Evolutionary conservation across 306 rosid genomes (phyloP).

Genomic region (Aeschynomene evenia): DNA sequence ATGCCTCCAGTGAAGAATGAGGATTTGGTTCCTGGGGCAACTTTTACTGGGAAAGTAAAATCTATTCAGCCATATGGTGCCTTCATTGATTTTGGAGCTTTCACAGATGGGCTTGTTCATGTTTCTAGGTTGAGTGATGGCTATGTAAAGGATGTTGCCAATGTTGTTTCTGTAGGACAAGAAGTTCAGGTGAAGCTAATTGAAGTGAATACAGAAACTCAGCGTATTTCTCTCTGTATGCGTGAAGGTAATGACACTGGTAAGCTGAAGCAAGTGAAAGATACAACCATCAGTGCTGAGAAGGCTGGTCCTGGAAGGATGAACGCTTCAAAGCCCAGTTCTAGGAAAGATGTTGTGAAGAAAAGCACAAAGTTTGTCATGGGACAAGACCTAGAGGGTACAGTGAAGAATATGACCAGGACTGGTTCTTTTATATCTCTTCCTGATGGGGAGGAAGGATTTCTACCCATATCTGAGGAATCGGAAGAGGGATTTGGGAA

Average conservation of each 20-base stretch:
- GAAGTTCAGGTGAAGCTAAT: slow-evolving; percentile 86
- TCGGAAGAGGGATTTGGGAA: slow-evolving; percentile 65
- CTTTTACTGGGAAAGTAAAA: slow-evolving; percentile 85
- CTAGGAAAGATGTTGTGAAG: slow-evolving; percentile 49
- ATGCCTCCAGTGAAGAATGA: slow-evolving; percentile 82
- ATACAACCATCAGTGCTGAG: slow-evolving; percentile 44
- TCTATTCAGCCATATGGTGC: slow-evolving; percentile 96
- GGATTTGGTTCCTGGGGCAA: slow-evolving; percentile 80
- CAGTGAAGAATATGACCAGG: slow-evolving; percentile 76
- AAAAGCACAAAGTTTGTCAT: slow-evolving; percentile 57
- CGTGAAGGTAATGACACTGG: slow-evolving; percentile 58
- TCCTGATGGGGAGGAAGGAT: slow-evolving; percentile 98
- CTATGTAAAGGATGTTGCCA: slow-evolving; percentile 80
- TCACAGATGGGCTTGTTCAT: slow-evolving; percentile 93
- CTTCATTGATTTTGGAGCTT: slow-evolving; percentile 91
- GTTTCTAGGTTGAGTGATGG: slow-evolving; percentile 85
- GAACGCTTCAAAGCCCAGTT: slow-evolving; percentile 47
- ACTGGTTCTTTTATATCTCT: slow-evolving; percentile 87
- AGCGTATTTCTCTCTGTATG: slow-evolving; percentile 89
- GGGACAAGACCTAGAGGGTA: slow-evolving; percentile 82
- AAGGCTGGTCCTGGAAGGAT: slow-evolving; percentile 62
- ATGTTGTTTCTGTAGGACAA: slow-evolving; percentile 91
- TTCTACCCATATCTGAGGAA: slow-evolving; percentile 81
- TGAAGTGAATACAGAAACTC: slow-evolving; percentile 74
- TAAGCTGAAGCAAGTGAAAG: slow-evolving; percentile 47